Evolutionary conservation across 2,329 filamentous ascomycete genomes (phyloP), one percentile per base, ranked within the genome.

Genomic region (Penicillium expansum): DNA sequence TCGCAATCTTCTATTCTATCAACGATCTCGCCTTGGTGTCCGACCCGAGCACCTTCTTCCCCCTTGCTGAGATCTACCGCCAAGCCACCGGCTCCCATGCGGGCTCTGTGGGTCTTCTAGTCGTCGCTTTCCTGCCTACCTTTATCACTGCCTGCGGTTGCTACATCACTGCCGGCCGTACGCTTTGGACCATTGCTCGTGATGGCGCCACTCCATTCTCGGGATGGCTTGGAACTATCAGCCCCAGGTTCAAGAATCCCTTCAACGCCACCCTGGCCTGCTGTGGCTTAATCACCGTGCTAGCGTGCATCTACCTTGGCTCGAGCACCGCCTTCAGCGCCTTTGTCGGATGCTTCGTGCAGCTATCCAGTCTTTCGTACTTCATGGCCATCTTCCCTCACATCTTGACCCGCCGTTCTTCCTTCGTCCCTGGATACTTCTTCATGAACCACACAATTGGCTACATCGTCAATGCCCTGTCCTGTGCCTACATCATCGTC

Each of bases 141-240:
- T 70, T 83, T 32, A 70, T 85, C 37, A 86, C 82, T 39, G 72
- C 71, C 32, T 64, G 72, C 38, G 84, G 85, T 10, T 80, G 77
- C 59, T 86, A 83, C 69, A 82, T 86, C 60, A 86, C 84, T 1
- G 76, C 79, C 0, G 83, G 85, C n/a, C 81, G 86, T 8, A 84
- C 83, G 58, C 76, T 87, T 3, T 88, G 85, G 85, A 75, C 74
- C 11, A 66, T 77, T 32, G 82, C 84, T 37, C 81, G 85, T 32
- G 85, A 87, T 67, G 80, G 82, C 38, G 84, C 84, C 2, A 84
- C 85, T 3, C 85, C 85, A 0, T 82, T 85, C 65, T 77, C 80
- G 1, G 55, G 65, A 11, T 74, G 82, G 70, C 81, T 86, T 57
- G 74, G 79, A n/a, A 70, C 66, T 18, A 83, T 87, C 62, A 80